Base-by-base conservation (phyloP, 2,329 filamentous ascomycete species). In the Talaromyces sp. region DNA sequence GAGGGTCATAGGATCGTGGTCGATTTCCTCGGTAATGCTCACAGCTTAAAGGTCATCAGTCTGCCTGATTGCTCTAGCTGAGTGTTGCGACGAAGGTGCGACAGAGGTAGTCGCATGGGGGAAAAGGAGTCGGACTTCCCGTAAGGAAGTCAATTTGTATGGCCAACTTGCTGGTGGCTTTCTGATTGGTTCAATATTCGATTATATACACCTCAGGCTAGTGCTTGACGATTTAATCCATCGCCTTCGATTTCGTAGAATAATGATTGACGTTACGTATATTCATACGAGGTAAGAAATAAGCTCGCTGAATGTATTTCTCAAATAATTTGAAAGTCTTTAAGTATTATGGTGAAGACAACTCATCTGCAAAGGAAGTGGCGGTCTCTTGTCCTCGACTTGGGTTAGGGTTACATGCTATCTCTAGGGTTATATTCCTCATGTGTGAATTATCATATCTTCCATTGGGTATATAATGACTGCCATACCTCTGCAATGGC, bases 21-120 rank as follows among this genome's bases (percentile, higher is more conserved):
- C 9, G 13, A 41, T 16, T 61, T 24, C 8, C 19, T 41, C 43
- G 8, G 10, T 35, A 27, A 27, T 37, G 31, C 43, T 61, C 59
- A 50, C 59, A 50, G 45, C 27, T 49, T 27, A 61, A 37, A 9
- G 8, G 3, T 27, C 52, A 8, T 14, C 19, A 39, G n/a, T 35
- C 11, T 11, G 33, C 45, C 19, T 19, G 43, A 11, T 61, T 47
- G 33, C 33, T 54, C n/a, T 11, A 16, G 37, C 27, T 39, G 19
- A 27, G 19, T 19, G 43, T 61, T 61, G 27, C 33, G 45, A 50
- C 60, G 16, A 54, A 49, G 33, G 60, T 27, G 35, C 33, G 52
- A 56, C 52, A 56, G 52, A 37, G 49, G 50, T 56, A 54, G 59
- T 52, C 43, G 59, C 59, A 50, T 62, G 27, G 59, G 19, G 37